These are phyloP conservation scores for Phycomyces blakesleeanus DNA, from an alignment of 192 early-diverging fungal genomes.

Conservation along the genomic window DNA sequence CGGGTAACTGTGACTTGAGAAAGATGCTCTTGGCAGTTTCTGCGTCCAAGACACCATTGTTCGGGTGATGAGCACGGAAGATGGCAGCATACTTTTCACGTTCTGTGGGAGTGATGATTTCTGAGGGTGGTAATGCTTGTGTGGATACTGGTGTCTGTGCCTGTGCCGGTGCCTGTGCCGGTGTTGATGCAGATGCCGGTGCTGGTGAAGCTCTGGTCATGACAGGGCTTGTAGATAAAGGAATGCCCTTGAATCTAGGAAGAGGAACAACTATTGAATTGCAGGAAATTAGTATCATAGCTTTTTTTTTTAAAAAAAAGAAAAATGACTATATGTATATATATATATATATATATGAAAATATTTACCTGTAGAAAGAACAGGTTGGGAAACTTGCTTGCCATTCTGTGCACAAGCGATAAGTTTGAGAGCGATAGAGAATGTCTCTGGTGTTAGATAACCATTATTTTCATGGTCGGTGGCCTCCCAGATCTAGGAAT, in stretches of 20 bases:
- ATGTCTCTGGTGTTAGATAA: slow-evolving; percentile 64
- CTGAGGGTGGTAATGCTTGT: background rate
- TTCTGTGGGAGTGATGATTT: slow-evolving; percentile 12
- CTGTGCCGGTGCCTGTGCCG: background rate
- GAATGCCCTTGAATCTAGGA: slow-evolving; percentile 16
- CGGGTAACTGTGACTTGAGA: slow-evolving; percentile 73
- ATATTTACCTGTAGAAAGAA: slow-evolving; percentile 29
- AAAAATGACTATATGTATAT: background rate
- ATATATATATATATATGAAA: background rate
- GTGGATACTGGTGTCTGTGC: no score
- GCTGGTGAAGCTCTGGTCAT: background rate
- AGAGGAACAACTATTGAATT: slow-evolving; percentile 7
- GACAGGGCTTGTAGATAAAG: background rate
- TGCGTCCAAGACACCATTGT: slow-evolving; percentile 14
- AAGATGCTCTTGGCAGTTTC: slow-evolving; percentile 73
- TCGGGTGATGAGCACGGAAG: slow-evolving; percentile 24
- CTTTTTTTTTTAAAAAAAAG: background rate
- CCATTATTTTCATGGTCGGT: slow-evolving; percentile 77
- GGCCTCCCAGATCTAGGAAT: slow-evolving; percentile 77
- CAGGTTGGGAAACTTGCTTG: slow-evolving; percentile 44
- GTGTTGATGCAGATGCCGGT: no score
- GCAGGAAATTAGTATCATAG: background rate
- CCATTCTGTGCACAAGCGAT: slow-evolving; percentile 84
- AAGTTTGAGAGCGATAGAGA: slow-evolving; percentile 81
- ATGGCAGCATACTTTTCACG: slow-evolving; percentile 27